Base-by-base conservation (phyloP, 768 basidiomycete species). In the Strobilomyces echinocephalus region DNA sequence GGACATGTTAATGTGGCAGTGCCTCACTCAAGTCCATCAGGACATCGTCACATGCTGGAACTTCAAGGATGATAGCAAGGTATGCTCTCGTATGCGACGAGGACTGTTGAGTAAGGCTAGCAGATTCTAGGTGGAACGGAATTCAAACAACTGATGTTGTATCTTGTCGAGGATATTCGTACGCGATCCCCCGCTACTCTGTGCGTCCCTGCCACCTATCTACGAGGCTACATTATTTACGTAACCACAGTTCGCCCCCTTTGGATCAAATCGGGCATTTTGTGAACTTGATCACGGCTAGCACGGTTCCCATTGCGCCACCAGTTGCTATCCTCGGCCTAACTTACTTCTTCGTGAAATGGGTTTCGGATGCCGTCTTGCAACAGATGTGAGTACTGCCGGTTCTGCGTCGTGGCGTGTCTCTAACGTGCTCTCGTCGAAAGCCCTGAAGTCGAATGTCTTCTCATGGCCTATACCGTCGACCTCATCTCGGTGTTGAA, bases 41-140 rank as follows among this genome's bases (percentile, higher is more conserved):
- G 54, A 55, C 42, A 52, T 55, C 4, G 20, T 55, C 7, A 42
- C 50, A 14, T 55, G 54, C 24, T 55, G 54, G 54, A 46, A 52
- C 20, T 55, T 55, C 45, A 52, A 28, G 39, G 50, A 55, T 8
- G 16, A 30, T 2, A 11, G 45, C 4, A 42, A 52, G 36, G 54
- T 55, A 18, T 8, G 3, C 4, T 6, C 21, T 30, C 2, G 15
- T 16, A 14, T 24, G 15, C 7, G 39, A 46, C 30, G 21, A 52
- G 26, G 4, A 24, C 41, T 16, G 16, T n/a, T 21, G 28, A 36
- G 18, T 11, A 14, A 41, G 26, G 2, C 3, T 4, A 14, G 34
- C 30, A 55, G 54, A 55, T 55, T 55, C 49, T 46, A 20, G 14
- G 31, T 12, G 50, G 44, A 30, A 28, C 24, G 8, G 49, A 46